Percentiles rank a stretch among this genome's conserved stretches.
Conservation (phyloP, 192 early-diverging fungal genomes). For the Umbelopsis sp. region DNA sequence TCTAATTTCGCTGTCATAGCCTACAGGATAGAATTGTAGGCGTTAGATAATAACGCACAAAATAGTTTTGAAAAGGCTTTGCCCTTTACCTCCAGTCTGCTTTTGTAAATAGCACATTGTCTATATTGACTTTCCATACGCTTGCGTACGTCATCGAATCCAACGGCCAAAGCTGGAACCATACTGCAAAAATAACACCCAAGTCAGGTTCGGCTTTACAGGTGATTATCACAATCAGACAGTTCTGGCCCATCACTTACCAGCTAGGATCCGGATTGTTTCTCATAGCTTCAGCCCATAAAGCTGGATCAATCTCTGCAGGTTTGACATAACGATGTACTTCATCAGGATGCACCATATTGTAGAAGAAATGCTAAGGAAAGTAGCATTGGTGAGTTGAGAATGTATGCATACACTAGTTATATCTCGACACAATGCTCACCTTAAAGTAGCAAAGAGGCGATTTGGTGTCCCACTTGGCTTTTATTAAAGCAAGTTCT, state of each 20-base stretch:
- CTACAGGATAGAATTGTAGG: conserved; percentile 26
- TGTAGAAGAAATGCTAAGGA: conserved; percentile 90
- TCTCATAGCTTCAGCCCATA: conserved; percentile 82
- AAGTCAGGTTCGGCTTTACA: not conserved
- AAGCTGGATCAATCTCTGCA: conserved; percentile 62
- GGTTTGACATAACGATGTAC: conserved; percentile 76
- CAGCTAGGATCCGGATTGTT: conserved; percentile 89
- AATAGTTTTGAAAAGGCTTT: conserved; percentile 23
- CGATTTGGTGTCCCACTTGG: conserved; percentile 76
- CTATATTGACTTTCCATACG: conserved; percentile 78
- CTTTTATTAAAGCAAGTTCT: conserved; percentile 66
- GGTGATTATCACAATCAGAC: not conserved
- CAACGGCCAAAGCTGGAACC: conserved; percentile 89
- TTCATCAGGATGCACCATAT: conserved; percentile 87
- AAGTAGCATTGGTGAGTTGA: not conserved
- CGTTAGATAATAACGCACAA: not conserved
- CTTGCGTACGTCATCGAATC: conserved; percentile 90
- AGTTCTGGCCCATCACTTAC: conserved; percentile 39
- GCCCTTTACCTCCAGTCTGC: conserved; percentile 61
- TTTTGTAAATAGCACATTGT: conserved; percentile 67
- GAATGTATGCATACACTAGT: not conserved
- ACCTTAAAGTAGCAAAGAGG: conserved; percentile 83
- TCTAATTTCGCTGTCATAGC: conserved; percentile 66
- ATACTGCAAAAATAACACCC: conserved; percentile 53
- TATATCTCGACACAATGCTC: not conserved